A percentile compares a stretch with the other conserved stretches of the same genome.
Evolutionary conservation across 371 early-diverging fungal species (phyloP).

Genomic region (Mucor irregularis): DNA sequence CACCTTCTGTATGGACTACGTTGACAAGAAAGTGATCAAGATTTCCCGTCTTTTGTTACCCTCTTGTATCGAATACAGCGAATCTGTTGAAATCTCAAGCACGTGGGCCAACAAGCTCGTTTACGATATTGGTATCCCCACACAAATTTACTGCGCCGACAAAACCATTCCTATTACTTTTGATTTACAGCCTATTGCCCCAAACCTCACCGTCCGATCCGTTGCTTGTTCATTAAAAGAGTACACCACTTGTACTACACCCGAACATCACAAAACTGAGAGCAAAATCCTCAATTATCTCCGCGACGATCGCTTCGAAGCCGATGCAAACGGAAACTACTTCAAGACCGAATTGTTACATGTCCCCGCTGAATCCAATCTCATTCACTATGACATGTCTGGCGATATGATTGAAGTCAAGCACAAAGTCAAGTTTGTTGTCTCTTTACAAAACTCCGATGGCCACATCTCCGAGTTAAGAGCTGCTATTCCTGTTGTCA

Average conservation of each 20-base stretch:
- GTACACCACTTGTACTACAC: slow-evolving; percentile 17
- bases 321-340: slow-evolving; percentile 9
- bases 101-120: slow-evolving; percentile 30
- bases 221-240: slow-evolving; percentile 31
- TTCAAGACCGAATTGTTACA: slow-evolving; percentile 27
- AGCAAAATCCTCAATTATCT: slow-evolving; percentile 21
- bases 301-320: slow-evolving; percentile 30
- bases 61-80: slow-evolving; percentile 14
- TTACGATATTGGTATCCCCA: slow-evolving; percentile 32
- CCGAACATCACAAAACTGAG: slow-evolving; percentile 17
- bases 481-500: slow-evolving; percentile 34
- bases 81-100: slow-evolving; percentile 24
- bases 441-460: slow-evolving; percentile 28
- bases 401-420: slow-evolving; percentile 32
- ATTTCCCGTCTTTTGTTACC: slow-evolving; percentile 13
- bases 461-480: slow-evolving; percentile 38
- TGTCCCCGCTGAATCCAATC: slow-evolving; percentile 19
- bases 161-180: slow-evolving; percentile 26
- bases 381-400: slow-evolving; percentile 22
- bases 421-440: slow-evolving; percentile 39
- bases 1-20: slow-evolving; percentile 31
- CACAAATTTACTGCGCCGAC: slow-evolving; percentile 14
- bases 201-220: slow-evolving; percentile 19
- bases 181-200: slow-evolving; percentile 23
- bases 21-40: slow-evolving; percentile 19